Base-by-base conservation (phyloP, 1,139 yeast species). In the Taiozyma sp. region DNA sequence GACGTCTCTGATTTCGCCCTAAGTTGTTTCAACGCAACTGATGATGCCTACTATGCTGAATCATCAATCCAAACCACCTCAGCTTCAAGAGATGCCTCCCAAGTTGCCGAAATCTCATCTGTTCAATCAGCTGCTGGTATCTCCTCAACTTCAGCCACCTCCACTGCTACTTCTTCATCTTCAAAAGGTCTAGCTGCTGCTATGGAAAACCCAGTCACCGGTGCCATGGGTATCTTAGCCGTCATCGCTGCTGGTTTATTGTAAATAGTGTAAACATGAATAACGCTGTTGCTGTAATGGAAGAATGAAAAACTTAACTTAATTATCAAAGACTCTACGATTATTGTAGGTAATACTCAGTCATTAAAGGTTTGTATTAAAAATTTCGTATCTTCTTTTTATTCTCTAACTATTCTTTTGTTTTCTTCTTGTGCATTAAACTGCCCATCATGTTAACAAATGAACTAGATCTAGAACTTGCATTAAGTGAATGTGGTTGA, bases 1-100 rank as follows among this genome's bases (percentile, higher is more conserved):
- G 64, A 67, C 47, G 58, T 64, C 43, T 55, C 71, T 12, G 66
- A 65, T 43, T 61, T 53, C 49, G 71, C 75, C 9, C 51, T 62
- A 38, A 53, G 65, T 45, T 72, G 76, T 61, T 72, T 72, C 68
- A 72, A 72, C 57, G 73, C 72, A 48, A 67, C 75, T 45, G 64
- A 67, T 51, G 64, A 67, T 49, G 60, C 64, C 50, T 69, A 67
- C 60, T 68, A 68, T 59, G 16, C 51, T n/a, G 62, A 51, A 48
- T 54, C 59, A 19, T 59, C 64, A 8, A 56, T 58, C 24, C 57
- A 57, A 43, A 55, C 62, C 29, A 59, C 58, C 19, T 51, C 57
- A 34, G 57, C 58, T 43, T 50, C 55, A 4, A 55, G 57, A 45
- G 53, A 51, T 42, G 49, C 60, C 29, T 51, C 61, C 7, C 42